phyloP scores from a whole-genome alignment of 2,329 filamentous ascomycete genomes.

The Venturia aucupariae region DNA sequence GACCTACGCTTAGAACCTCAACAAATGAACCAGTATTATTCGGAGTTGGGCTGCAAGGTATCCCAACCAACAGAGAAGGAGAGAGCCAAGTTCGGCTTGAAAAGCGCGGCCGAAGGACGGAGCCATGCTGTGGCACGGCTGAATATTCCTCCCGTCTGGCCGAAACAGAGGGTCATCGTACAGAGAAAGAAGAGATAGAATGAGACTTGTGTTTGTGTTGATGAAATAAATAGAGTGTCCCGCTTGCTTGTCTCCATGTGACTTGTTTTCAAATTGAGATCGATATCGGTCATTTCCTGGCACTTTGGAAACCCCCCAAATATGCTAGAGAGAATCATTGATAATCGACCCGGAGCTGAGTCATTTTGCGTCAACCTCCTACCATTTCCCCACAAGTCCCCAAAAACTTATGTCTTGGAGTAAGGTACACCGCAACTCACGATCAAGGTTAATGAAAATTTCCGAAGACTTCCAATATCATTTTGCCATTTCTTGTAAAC shows the following conservation, averaged over 20 bases:
- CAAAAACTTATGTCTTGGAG: no score
- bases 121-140: slow-evolving; percentile 61
- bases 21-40: slow-evolving; percentile 60
- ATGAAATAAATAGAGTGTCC: neutral
- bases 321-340: no score
- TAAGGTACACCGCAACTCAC: no score
- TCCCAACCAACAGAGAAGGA: slow-evolving; percentile 37
- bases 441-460: no score
- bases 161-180: slow-evolving; percentile 42
- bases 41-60: slow-evolving; percentile 64
- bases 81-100: slow-evolving; percentile 44
- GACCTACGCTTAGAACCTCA: slow-evolving; percentile 65
- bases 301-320: no score
- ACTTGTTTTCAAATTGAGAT: no score
- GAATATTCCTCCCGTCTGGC: slow-evolving; percentile 72
- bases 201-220: neutral
- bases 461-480: no score
- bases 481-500: no score
- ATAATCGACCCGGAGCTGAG: no score
- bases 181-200: slow-evolving; percentile 10
- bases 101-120: slow-evolving; percentile 50
- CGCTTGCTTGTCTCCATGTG: neutral
- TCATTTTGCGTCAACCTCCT: no score
- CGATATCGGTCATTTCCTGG: no score
- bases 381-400: no score